Evolutionary conservation across 1,284 basidiomycete genomes (phyloP), one percentile per base, ranked within the genome.

Genomic region (Cutaneotrichosporon sp.): DNA sequence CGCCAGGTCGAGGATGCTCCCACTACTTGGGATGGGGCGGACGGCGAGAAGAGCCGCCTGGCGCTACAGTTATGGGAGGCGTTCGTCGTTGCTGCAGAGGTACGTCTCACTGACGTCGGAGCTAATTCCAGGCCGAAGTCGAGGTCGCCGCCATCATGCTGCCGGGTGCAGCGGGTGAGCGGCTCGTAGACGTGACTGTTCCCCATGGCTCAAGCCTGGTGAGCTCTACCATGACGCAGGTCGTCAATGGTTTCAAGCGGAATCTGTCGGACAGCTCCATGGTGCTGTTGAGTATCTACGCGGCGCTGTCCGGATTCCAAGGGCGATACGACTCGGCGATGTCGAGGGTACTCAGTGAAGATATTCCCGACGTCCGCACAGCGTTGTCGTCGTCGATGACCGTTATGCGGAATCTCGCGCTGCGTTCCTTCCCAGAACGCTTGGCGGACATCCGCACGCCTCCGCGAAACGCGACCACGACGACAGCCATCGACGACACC

Each of bases 401-500:
- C n/a, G 61, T 59, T 5, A 51, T 71, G 8, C 61, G 68, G 7
- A 53, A 52, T 6, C 56, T 73, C 12, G 62, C 59, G 10, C 57
- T 65, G 16, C 62, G 74, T 14, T 69, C 67, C n/a, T 75, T 74
- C 67, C 72, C 74, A 12, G 72, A 74, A 50, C 52, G 67, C 2
- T 57, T 74, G 16, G 71, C 72, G 10, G 74, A 75, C 57, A 71
- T 75, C 39, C 61, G 66, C 14, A 52, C 62, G 4, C 52, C 65
- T 0, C 26, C 34, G 12, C 52, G 55, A 4, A 49, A 46, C n/a
- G 17, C 26, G 6, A 22, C 35, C 5, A 31, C 46, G 1, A 63
- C 61, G 3, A 61, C 60, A 2, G 51, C 55, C 9, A 67, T 74
- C 22, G 57, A 61, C 42, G 69, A 70, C 31, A 61, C 61, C 11